These are phyloP conservation scores for Talaromyces sp. DNA, from an alignment of 2,329 filamentous ascomycete species.

Conservation along the genomic window DNA sequence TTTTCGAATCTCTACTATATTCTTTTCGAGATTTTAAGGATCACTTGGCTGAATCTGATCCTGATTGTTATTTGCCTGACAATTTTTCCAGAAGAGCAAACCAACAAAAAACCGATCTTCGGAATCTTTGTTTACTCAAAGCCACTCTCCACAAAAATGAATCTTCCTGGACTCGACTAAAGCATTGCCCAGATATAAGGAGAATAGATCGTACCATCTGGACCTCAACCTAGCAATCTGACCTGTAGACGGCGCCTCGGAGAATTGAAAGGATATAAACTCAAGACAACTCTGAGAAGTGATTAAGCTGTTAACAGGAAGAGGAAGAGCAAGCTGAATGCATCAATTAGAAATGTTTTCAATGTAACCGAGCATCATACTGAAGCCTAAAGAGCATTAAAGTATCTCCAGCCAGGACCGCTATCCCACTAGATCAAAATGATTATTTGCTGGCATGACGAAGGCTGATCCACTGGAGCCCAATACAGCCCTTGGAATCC, in stretches of 20 bases:
- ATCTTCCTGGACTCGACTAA: neutral
- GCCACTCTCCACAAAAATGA: slow-evolving; percentile 4
- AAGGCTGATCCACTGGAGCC: neutral
- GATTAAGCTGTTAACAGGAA: neutral
- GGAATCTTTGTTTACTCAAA: neutral
- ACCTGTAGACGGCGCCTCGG: neutral
- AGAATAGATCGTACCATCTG: neutral
- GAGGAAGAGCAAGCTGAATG: slow-evolving; percentile 7
- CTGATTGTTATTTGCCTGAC: neutral
- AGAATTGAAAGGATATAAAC: slow-evolving; percentile 4
- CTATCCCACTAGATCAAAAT: slow-evolving; percentile 11
- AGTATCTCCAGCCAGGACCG: neutral
- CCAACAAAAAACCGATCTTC: slow-evolving; percentile 4
- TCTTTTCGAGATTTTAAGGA: neutral
- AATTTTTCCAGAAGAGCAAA: neutral
- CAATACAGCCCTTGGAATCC: slow-evolving; percentile 10
- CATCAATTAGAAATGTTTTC: slow-evolving; percentile 2
- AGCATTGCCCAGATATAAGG: neutral
- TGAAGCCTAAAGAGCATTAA: slow-evolving; percentile 7
- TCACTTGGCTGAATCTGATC: neutral
- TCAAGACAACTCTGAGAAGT: neutral
- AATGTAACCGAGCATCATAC: slow-evolving; percentile 9
- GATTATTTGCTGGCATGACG: slow-evolving; percentile 1
- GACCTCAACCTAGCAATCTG: neutral
- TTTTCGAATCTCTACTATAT: neutral